phyloP scores from a whole-genome alignment of 1,284 basidiomycete genomes.

The Apiotrichum porosum region DNA sequence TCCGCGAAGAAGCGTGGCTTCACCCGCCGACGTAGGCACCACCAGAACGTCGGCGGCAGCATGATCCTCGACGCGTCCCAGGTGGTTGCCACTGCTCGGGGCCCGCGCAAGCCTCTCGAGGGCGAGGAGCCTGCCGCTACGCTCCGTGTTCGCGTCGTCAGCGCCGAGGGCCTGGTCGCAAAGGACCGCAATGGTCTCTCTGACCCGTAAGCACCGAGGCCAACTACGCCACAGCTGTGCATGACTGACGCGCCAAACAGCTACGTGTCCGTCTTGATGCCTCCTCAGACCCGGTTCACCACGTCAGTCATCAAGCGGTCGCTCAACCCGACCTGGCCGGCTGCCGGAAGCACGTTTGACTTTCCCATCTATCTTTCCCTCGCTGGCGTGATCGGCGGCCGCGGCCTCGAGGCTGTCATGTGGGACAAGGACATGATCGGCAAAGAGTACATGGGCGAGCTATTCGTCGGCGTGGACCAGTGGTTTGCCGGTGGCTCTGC shows the following conservation, averaged over 20 bases:
- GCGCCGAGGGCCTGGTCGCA: conserved; percentile 48
- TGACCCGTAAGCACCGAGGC: conserved; percentile 50
- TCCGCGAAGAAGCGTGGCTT: conserved; percentile 3
- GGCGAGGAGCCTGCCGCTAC: conserved; percentile 46
- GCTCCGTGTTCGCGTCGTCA: conserved; percentile 49
- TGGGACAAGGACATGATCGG: conserved; percentile 80
- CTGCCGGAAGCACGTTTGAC: conserved; percentile 77
- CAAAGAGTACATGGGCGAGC: conserved; percentile 93
- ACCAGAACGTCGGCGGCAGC: conserved; percentile 6
- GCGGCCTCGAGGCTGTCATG: conserved; percentile 70
- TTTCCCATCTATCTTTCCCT: conserved; percentile 73
- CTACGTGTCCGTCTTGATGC: conserved; percentile 66
- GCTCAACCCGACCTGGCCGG: conserved; percentile 66
- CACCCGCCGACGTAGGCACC: neutral
- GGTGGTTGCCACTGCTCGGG: conserved; percentile 30
- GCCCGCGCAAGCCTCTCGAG: conserved; percentile 42
- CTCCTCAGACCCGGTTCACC: conserved; percentile 59
- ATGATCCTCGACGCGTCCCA: conserved; percentile 25
- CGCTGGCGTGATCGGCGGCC: conserved; percentile 64
- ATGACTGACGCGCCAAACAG: conserved; percentile 76
- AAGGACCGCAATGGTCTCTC: conserved; percentile 52
- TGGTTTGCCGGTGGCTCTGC: conserved; percentile 64
- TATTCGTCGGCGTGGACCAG: conserved; percentile 65
- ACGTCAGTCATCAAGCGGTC: conserved; percentile 77
- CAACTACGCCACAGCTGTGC: too few species aligned